These are phyloP conservation scores for Yamadazyma scolyti DNA, from an alignment of 805 yeast genomes.

Conservation along the genomic window DNA sequence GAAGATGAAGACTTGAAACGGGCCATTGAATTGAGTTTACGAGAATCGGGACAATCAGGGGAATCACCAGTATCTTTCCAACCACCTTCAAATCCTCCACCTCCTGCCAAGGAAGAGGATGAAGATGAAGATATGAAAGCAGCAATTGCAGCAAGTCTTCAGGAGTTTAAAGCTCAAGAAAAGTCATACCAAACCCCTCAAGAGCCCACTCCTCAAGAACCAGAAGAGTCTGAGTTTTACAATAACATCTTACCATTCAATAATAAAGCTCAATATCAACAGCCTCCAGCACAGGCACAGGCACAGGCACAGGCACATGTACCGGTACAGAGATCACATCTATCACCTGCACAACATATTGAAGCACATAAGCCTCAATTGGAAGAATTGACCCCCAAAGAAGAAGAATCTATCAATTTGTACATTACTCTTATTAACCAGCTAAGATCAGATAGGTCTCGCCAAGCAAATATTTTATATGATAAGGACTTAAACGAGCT, in stretches of 20 bases:
- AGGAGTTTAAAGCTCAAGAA: slow-evolving; percentile 54
- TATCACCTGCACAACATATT: slow-evolving; percentile 5
- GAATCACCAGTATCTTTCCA: slow-evolving; percentile 11
- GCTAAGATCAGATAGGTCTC: slow-evolving; percentile 43
- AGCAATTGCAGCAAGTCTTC: slow-evolving; percentile 88
- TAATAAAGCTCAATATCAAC: slow-evolving; percentile 3
- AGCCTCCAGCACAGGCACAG: slow-evolving; percentile 1
- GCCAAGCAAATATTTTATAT: slow-evolving; percentile 33
- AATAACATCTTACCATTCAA: slow-evolving; percentile 22
- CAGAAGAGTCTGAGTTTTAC: slow-evolving; percentile 22
- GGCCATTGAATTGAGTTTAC: slow-evolving; percentile 77
- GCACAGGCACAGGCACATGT: slow-evolving; percentile 3
- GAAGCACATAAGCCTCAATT: slow-evolving; percentile 9
- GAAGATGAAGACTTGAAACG: slow-evolving; percentile 74
- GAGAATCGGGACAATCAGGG: slow-evolving; percentile 45
- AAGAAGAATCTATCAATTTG: slow-evolving; percentile 65
- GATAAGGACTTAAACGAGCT: slow-evolving; percentile 54
- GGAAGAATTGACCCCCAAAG: slow-evolving; percentile 50
- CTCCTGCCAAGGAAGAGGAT: slow-evolving; percentile 28
- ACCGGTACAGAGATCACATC: slow-evolving; percentile 6
- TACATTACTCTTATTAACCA: slow-evolving; percentile 65
- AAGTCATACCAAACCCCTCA: slow-evolving; percentile 10
- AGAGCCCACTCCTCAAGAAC: slow-evolving; percentile 12
- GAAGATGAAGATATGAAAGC: slow-evolving; percentile 85
- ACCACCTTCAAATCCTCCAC: slow-evolving; percentile 9